Evolutionary conservation across 2,329 filamentous ascomycete genomes (phyloP).

Genomic region (Scedosporium minutisporum): DNA sequence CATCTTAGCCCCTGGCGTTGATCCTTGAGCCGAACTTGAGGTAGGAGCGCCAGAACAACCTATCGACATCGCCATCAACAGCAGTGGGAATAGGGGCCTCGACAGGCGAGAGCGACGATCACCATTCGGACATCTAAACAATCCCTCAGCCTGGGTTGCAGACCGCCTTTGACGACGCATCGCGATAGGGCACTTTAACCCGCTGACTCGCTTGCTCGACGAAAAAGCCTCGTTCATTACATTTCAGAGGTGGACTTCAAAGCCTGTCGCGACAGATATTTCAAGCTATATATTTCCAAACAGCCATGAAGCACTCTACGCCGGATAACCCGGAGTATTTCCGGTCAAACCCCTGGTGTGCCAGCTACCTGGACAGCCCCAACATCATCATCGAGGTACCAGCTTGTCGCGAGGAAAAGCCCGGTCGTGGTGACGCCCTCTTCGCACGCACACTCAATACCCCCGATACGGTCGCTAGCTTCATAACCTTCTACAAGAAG

Average conservation of each 20-base stretch:
- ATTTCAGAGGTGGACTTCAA: neutral
- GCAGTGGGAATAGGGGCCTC: too few species aligned
- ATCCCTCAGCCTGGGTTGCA: too few species aligned
- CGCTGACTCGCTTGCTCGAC: neutral
- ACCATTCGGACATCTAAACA: too few species aligned
- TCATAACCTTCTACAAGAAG: constrained; percentile 24
- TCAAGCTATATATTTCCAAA: neutral
- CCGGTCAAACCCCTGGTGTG: constrained; percentile 25
- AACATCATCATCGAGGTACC: constrained; percentile 21
- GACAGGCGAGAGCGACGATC: too few species aligned
- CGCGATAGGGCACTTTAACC: too few species aligned
- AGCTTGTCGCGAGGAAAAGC: constrained; percentile 20
- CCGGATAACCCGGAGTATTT: constrained; percentile 16
- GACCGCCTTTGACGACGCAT: too few species aligned
- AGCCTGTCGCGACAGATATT: neutral
- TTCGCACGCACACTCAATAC: constrained; percentile 22
- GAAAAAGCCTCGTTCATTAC: neutral
- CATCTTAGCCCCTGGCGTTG: neutral
- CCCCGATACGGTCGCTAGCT: constrained; percentile 18
- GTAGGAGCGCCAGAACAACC: neutral
- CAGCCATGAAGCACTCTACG: neutral
- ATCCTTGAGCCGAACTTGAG: neutral
- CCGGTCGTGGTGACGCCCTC: constrained; percentile 21
- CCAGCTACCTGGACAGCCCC: constrained; percentile 17
- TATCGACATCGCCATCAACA: neutral